phyloP scores from a whole-genome alignment of 1,139 yeast species.

The Suhomyces wounanorum region DNA sequence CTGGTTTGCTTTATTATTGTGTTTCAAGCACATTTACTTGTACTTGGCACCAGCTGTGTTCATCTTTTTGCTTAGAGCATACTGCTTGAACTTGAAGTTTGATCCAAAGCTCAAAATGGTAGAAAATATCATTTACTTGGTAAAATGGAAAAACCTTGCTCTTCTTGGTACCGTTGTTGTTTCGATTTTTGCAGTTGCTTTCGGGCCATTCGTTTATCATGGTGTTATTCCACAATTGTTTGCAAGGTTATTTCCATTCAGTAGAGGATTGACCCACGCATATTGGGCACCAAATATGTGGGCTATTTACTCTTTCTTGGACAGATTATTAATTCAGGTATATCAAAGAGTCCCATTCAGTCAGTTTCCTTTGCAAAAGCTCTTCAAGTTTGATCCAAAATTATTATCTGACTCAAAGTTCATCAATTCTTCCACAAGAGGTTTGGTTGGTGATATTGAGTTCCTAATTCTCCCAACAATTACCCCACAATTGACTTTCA shows the following conservation, averaged over 20 bases:
- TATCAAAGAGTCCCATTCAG: constrained; percentile 49
- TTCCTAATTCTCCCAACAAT: constrained; percentile 81
- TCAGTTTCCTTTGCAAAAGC: constrained; percentile 34
- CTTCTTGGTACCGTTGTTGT: constrained; percentile 70
- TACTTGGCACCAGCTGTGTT: constrained; percentile 95
- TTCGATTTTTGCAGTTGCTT: constrained; percentile 63
- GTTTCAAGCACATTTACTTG: constrained; percentile 92
- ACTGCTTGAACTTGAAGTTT: constrained; percentile 55
- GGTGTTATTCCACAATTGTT: constrained; percentile 66
- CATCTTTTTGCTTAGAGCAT: constrained; percentile 70
- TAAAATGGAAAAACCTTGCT: constrained; percentile 59
- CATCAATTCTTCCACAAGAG: constrained; percentile 64
- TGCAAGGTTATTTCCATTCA: constrained; percentile 81
- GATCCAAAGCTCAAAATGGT: constrained; percentile 26
- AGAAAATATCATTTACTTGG: constrained; percentile 41
- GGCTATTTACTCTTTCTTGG: constrained; percentile 91
- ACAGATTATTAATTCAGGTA: constrained; percentile 63
- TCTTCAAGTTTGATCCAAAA: constrained; percentile 37
- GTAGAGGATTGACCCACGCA: constrained; percentile 94
- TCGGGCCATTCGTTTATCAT: constrained; percentile 75
- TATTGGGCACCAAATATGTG: constrained; percentile 99
- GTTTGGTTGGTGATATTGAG: constrained; percentile 86
- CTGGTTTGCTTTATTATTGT: constrained; percentile 73
- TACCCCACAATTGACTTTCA: constrained; percentile 74
- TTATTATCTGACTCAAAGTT: constrained; percentile 27